Percentiles rank a stretch among this genome's conserved stretches.
Conservation (phyloP, 2,329 filamentous ascomycete species). For the Penicillium sp. region DNA sequence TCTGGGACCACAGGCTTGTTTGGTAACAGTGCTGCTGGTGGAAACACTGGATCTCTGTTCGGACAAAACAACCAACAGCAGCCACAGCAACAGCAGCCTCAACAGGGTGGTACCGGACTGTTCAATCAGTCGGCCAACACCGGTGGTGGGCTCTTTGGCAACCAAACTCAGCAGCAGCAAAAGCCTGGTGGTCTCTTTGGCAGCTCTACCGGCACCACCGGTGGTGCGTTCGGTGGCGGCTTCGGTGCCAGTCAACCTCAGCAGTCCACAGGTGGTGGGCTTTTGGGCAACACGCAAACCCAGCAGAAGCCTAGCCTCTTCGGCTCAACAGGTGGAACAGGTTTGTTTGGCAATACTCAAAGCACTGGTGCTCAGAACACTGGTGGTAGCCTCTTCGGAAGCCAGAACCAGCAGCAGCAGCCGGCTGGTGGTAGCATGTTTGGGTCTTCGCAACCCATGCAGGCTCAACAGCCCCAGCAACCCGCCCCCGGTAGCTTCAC, state of each 20-base stretch:
- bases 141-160: constrained; percentile 50
- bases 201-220: constrained; percentile 23
- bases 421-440: constrained; percentile 49
- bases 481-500: constrained; percentile 57
- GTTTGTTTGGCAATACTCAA: constrained; percentile 47
- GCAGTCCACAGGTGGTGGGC: constrained; percentile 38
- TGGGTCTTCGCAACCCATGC: constrained; percentile 54
- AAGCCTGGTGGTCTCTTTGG: constrained; percentile 26
- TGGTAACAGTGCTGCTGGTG: constrained; percentile 30
- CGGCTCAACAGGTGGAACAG: constrained; percentile 39
- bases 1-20: constrained; percentile 44
- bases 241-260: constrained; percentile 48
- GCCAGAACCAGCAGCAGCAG: constrained; percentile 37
- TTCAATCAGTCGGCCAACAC: constrained; percentile 37
- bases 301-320: constrained; percentile 61
- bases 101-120: constrained; percentile 44
- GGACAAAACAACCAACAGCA: constrained; percentile 23
- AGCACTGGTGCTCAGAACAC: constrained; percentile 25
- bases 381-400: constrained; percentile 61
- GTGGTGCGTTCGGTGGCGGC: constrained; percentile 31
- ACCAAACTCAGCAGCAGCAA: constrained; percentile 20
- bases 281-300: constrained; percentile 47
- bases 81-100: constrained; percentile 37
- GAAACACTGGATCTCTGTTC: constrained; percentile 27
- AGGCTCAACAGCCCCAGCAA: constrained; percentile 42